Base-by-base conservation (phyloP, 805 yeast species). In the Sungouiozyma intestinalis region DNA sequence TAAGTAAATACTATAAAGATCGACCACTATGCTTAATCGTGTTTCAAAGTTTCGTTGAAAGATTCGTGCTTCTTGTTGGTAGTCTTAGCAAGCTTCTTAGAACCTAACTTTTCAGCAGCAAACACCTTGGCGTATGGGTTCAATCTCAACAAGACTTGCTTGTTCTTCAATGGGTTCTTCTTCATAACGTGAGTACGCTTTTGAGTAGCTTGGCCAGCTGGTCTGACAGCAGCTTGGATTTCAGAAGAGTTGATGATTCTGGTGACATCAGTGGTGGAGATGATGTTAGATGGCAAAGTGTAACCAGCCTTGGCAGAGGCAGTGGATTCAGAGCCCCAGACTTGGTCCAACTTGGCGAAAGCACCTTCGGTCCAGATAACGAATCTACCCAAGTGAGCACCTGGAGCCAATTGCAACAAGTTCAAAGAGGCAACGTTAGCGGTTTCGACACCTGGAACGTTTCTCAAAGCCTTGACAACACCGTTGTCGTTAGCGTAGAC, bases 121-220 rank as follows among this genome's bases (percentile, higher is more conserved):
- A 80, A 90, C 62, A 90, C 94, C 83, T 85, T 86, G 64, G 98
- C 97, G 81, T 92, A 92, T 60, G 99, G 99, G 95, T 92, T 92
- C 72, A 92, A 83, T 79, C 97, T 86, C 72, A 87, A 81, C 69
- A 87, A 74, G 65, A 88, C 90, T 77, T 86, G 95, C 81, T 86
- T 88, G 97, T 92, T 92, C 92, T 86, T 90, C 70, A 87, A 82
- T 73, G 96, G 94, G 88, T 85, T 90, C 90, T 87, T 88, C 96
- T 92, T 92, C 73, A 81, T 80, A 69, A 85, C 94, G 79, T 84
- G 86, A 57, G 86, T 69, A 72, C 94, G 84, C 88, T 88, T 86
- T 72, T 85, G 88, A 67, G 81, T 74, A 63, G 92, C 73, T 72
- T 83, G 92, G 64, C 95, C 95, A 68, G 96, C 94, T 67, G 95